Percentiles rank a stretch among this genome's conserved stretches.
Conservation (phyloP, 2,329 filamentous ascomycete species). For the Scedosporium aurantiacum region DNA sequence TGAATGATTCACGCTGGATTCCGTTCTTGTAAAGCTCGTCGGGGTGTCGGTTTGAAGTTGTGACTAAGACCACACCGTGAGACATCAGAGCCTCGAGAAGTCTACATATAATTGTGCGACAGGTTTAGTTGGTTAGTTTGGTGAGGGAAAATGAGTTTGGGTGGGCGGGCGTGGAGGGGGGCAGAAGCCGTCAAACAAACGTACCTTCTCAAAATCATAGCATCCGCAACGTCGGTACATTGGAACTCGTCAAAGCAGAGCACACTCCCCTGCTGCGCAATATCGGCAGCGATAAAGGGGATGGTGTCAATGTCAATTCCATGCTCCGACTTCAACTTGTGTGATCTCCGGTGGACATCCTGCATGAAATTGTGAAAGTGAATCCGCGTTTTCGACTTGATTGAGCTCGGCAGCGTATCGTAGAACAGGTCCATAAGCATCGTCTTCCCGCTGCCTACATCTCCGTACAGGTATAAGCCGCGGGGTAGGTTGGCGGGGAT, state of each 20-base stretch:
- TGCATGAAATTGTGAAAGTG: slow-evolving; percentile 99
- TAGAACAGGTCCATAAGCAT: slow-evolving; percentile 99
- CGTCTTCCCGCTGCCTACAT: slow-evolving; percentile 95
- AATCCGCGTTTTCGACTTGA: slow-evolving; percentile 77
- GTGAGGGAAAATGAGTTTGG: neutral
- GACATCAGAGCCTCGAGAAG: slow-evolving; percentile 87
- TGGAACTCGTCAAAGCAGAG: slow-evolving; percentile 99
- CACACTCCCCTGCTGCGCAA: slow-evolving; percentile 74
- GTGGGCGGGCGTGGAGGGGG: no score
- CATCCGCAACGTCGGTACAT: slow-evolving; percentile 94
- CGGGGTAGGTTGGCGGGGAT: slow-evolving; percentile 70
- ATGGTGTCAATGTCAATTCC: slow-evolving; percentile 84
- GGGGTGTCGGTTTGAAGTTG: slow-evolving; percentile 93
- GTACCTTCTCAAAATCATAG: slow-evolving; percentile 83
- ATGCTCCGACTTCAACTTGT: slow-evolving; percentile 79
- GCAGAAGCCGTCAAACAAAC: slow-evolving; percentile 7
- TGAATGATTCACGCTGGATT: slow-evolving; percentile 88
- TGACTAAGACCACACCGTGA: slow-evolving; percentile 91
- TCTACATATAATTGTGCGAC: slow-evolving; percentile 30
- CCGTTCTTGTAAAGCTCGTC: slow-evolving; percentile 97
- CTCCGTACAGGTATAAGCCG: slow-evolving; percentile 88
- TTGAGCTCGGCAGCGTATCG: slow-evolving; percentile 73
- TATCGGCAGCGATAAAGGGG: slow-evolving; percentile 88
- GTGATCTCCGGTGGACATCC: slow-evolving; percentile 82
- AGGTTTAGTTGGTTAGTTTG: neutral